Conservation (phyloP, 73 alveolate genomes). For the Paramecium bursaria region DNA sequence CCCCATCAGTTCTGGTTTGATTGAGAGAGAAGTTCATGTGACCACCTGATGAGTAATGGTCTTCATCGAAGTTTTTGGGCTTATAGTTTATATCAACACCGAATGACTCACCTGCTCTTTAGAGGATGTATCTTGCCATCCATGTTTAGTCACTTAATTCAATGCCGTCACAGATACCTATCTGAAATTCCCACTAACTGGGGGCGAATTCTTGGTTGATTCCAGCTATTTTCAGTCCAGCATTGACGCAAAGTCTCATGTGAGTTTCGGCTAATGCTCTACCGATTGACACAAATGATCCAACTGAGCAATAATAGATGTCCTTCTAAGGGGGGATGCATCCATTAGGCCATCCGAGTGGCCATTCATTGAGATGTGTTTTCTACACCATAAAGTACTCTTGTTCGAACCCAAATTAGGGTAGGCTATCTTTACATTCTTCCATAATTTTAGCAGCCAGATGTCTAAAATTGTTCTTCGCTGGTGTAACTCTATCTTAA, state of each 20-base stretch:
- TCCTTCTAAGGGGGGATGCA: constrained; percentile 89
- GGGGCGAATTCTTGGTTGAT: constrained; percentile 92
- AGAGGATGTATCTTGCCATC: constrained; percentile 81
- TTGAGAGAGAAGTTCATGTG: constrained; percentile 85
- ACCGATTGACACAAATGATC: constrained; percentile 79
- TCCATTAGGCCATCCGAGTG: constrained; percentile 79
- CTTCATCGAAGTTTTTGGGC: constrained; percentile 74
- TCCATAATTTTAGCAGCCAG: constrained; percentile 69
- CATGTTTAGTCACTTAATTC: constrained; percentile 88
- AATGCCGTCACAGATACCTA: constrained; percentile 87
- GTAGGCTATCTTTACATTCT: constrained; percentile 68
- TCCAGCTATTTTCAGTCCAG: constrained; percentile 89
- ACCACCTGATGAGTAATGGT: constrained; percentile 91
- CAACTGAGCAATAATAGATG: constrained; percentile 91
- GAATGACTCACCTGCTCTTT: constrained; percentile 65
- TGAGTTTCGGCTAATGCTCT: constrained; percentile 87
- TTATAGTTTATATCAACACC: constrained; percentile 52
- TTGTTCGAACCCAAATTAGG: constrained; percentile 94
- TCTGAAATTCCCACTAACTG: constrained; percentile 91
- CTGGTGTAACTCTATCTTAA: constrained; percentile 82
- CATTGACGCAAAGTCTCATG: constrained; percentile 82
- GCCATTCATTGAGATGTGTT: constrained; percentile 68
- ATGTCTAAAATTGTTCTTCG: constrained; percentile 82
- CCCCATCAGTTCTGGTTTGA: constrained; percentile 82
- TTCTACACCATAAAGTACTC: constrained; percentile 85